Conservation (phyloP, 345 rosid species). For the Lepidium didymum region DNA sequence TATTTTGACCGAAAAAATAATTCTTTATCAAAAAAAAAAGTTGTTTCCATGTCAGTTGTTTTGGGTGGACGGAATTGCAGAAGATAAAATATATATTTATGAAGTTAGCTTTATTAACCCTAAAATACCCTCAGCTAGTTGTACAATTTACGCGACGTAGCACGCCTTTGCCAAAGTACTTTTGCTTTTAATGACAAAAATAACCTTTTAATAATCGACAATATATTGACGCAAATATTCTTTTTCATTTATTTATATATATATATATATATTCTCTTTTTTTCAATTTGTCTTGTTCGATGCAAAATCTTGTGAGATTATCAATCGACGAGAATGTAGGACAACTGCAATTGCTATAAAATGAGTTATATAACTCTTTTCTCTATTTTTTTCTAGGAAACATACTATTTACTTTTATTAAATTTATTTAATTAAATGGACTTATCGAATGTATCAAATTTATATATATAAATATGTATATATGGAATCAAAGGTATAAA, state of each 20-base stretch:
- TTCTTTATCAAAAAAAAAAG: neutral
- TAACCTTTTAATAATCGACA: constrained; percentile 16
- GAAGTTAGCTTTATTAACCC: constrained; percentile 2
- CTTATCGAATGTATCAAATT: no score
- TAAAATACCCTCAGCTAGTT: neutral
- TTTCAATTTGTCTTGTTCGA: constrained; percentile 6
- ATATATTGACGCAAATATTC: neutral
- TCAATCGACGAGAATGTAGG: no score
- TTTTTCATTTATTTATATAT: neutral
- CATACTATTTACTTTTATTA: no score
- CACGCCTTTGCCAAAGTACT: constrained; percentile 20
- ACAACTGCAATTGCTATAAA: no score
- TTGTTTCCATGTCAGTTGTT: constrained; percentile 25
- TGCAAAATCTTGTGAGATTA: neutral
- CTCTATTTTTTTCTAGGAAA: no score
- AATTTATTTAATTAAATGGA: no score
- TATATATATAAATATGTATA: no score
- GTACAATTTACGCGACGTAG: constrained; percentile 14
- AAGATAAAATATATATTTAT: neutral
- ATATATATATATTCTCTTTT: neutral
- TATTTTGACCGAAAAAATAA: neutral
- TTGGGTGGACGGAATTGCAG: constrained; percentile 27
- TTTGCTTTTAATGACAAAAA: constrained; percentile 25
- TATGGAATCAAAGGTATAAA: no score
- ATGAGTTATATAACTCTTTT: no score